A percentile compares a stretch with the other conserved stretches of the same genome.
Conservation (phyloP, 371 early-diverging fungal species). For the Thermomucor indicae-seudaticae region DNA sequence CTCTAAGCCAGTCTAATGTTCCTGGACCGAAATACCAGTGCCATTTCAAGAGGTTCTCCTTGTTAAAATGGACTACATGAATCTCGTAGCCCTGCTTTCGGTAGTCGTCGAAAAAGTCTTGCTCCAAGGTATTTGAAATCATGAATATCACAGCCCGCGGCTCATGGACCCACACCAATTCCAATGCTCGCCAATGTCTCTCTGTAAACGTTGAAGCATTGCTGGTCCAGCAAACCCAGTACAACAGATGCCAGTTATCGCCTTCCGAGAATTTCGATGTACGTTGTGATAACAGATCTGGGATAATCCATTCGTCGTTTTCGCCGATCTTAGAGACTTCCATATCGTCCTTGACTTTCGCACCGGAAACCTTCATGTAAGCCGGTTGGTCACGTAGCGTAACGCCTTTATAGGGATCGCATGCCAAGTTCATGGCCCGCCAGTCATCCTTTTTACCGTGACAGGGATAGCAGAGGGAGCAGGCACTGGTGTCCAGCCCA, state of each 20-base stretch:
- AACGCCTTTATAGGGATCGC: conserved; percentile 50
- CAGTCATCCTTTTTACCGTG: conserved; percentile 49
- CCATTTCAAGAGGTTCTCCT: conserved; percentile 51
- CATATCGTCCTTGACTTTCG: conserved; percentile 33
- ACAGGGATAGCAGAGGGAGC: conserved; percentile 60
- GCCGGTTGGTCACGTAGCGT: conserved; percentile 20
- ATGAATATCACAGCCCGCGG: conserved; percentile 59
- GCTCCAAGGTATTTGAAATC: conserved; percentile 53
- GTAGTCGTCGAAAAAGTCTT: conserved; percentile 53
- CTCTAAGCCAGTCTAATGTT: conserved; percentile 54
- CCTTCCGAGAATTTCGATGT: conserved; percentile 55
- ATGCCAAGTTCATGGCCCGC: conserved; percentile 45
- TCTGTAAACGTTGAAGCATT: conserved; percentile 55
- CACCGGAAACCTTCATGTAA: conserved; percentile 18
- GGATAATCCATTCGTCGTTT: conserved; percentile 61
- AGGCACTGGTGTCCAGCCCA: conserved; percentile 20
- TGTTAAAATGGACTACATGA: conserved; percentile 53
- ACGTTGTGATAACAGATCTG: conserved; percentile 45
- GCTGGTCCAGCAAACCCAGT: conserved; percentile 69
- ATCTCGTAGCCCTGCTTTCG: conserved; percentile 56
- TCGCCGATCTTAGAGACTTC: conserved; percentile 31
- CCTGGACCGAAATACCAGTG: conserved; percentile 62
- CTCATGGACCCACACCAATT: conserved; percentile 63
- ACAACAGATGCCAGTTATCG: conserved; percentile 55
- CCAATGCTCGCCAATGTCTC: conserved; percentile 63